A percentile compares a stretch with the other conserved stretches of the same genome.
These are phyloP conservation scores for Diutina siamensis DNA, from an alignment of 1,139 yeast genomes.

Conservation along the genomic window DNA sequence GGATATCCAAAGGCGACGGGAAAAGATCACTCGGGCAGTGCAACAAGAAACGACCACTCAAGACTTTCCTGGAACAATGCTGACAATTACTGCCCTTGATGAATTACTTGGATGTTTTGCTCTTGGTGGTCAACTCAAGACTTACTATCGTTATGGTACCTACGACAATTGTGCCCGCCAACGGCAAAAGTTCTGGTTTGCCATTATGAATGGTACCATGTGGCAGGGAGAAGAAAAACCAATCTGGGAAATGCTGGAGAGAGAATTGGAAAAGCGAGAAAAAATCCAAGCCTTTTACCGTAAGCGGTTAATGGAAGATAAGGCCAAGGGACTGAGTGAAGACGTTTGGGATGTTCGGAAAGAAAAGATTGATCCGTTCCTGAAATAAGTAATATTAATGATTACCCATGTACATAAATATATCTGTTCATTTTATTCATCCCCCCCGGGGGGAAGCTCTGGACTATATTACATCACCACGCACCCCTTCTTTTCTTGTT, in stretches of 20 bases:
- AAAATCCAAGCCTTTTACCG: slow-evolving; percentile 65
- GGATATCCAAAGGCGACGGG: slow-evolving; percentile 7
- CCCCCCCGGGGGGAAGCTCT: neutral
- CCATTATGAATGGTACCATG: slow-evolving; percentile 42
- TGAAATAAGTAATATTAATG: neutral
- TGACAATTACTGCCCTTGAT: slow-evolving; percentile 66
- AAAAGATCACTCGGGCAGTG: slow-evolving; percentile 18
- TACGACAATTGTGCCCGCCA: slow-evolving; percentile 61
- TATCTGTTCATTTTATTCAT: neutral
- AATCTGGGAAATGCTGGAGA: slow-evolving; percentile 8
- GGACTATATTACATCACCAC: slow-evolving; percentile 22
- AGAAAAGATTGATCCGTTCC: slow-evolving; percentile 2
- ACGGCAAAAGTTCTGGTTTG: slow-evolving; percentile 70
- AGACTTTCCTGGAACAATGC: slow-evolving; percentile 25
- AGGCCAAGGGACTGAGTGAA: slow-evolving; percentile 62
- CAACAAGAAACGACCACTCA: slow-evolving; percentile 14
- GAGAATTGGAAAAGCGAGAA: slow-evolving; percentile 35
- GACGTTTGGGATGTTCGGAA: slow-evolving; percentile 63
- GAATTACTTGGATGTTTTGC: slow-evolving; percentile 80
- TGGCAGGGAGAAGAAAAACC: slow-evolving; percentile 12
- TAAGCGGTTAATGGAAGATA: slow-evolving; percentile 47
- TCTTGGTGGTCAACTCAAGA: slow-evolving; percentile 75
- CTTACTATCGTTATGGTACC: slow-evolving; percentile 74
- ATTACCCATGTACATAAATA: neutral
- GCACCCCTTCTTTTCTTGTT: slow-evolving; percentile 32